These are phyloP conservation scores for Eimeria tenella DNA, from an alignment of 169 alveolate genomes.

Conservation along the genomic window DNA sequence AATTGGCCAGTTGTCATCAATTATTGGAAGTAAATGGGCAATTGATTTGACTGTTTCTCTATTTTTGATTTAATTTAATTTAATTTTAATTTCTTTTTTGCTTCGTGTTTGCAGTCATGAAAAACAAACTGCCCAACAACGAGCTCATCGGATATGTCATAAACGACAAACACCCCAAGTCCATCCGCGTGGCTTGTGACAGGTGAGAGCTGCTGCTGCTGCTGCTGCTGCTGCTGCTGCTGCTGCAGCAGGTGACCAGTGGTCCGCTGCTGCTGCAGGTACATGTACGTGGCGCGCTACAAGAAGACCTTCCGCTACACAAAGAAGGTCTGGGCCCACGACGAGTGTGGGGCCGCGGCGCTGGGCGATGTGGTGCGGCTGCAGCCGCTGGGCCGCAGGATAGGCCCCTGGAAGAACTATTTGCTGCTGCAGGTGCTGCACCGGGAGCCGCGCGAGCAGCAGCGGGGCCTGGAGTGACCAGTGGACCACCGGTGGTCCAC, in stretches of 20 bases:
- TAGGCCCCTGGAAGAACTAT: conserved; percentile 84
- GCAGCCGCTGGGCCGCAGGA: conserved; percentile 93
- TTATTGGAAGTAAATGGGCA: neutral
- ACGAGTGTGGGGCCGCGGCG: conserved; percentile 89
- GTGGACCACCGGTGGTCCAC: conserved; percentile 12
- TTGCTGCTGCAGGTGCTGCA: conserved; percentile 68
- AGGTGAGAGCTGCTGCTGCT: conserved; percentile 78
- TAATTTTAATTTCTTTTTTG: neutral
- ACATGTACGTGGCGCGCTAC: conserved; percentile 93
- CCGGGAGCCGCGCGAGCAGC: conserved; percentile 73
- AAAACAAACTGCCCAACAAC: conserved; percentile 90
- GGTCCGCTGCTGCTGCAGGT: conserved; percentile 82
- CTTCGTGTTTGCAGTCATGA: conserved; percentile 83
- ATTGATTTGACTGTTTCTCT: neutral
- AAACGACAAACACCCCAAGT: conserved; percentile 94
- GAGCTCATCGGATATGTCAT: conserved; percentile 93
- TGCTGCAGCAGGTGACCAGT: too few species aligned
- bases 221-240: too few species aligned
- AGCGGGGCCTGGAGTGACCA: neutral
- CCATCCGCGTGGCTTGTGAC: conserved; percentile 93
- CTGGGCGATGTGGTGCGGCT: conserved; percentile 94
- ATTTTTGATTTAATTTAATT: neutral
- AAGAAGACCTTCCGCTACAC: conserved; percentile 92
- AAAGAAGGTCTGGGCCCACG: conserved; percentile 93
- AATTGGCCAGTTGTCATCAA: too few species aligned